Evolutionary conservation across 345 rosid genomes (phyloP), one percentile per base, ranked within the genome.

Genomic region (Cardiospermum halicacabum): DNA sequence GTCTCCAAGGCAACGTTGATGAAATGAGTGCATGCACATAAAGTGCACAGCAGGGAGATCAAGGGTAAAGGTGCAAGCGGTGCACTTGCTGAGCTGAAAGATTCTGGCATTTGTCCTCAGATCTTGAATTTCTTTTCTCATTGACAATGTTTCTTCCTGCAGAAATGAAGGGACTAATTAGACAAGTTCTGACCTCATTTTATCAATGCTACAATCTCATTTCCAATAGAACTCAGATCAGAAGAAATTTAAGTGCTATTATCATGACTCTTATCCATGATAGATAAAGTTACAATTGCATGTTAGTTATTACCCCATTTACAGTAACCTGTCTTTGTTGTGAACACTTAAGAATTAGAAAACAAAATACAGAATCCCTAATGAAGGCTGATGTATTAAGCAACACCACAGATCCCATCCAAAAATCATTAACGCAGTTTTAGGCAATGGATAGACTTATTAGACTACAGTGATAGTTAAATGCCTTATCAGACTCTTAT

Each of bases 71-170:
- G 89, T 94, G 84, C 99, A 94, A 42, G 90, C 72, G 5, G 93
- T 87, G 81, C 99, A 94, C 79, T 94, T 94, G 89, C 99, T 94
- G 43, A 94, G 97, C 82, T 94, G 99, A 84, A 94, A 91, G 64
- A 94, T 94, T 78, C 96, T 84, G 28, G 97, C 99, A 73, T 87
- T 94, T 5, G 96, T 91, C 79, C 96, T 84, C 10, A 91, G 93
- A 67, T 91, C 99, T 71, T 87, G 86, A 77, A 89, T 85, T 78
- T 94, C 99, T 76, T 87, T 94, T 72, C 93, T 89, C 99, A 91
- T 91, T 50, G 82, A 71, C 75, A 58, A 70, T 0, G 96, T 80
- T 26, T 86, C 85, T 69, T 94, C 99, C 97, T 91, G 89, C 80
- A 81, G 18, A 64, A 32, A 75, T 70, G 53, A 62, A 42, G 43